These are phyloP conservation scores for Coemansia sp. DNA, from an alignment of 192 early-diverging fungal genomes.

Conservation along the genomic window DNA sequence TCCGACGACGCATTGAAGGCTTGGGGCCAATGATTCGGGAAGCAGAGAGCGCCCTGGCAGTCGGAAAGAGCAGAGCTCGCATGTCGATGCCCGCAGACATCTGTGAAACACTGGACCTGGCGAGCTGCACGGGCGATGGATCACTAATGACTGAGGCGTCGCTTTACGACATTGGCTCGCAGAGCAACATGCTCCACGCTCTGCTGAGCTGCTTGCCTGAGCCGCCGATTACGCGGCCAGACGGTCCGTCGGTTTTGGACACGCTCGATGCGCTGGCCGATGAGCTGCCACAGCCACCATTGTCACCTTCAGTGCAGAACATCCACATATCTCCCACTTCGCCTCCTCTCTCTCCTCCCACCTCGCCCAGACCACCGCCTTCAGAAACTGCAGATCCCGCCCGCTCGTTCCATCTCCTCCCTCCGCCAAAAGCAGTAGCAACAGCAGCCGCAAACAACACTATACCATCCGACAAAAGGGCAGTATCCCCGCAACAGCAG, in stretches of 20 bases:
- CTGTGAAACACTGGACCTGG: conserved; percentile 21
- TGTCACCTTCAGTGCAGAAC: conserved; percentile 1
- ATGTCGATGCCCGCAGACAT: conserved; percentile 40
- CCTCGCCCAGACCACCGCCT: neutral
- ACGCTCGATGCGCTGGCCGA: conserved; percentile 30
- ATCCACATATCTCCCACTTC: conserved; percentile 5
- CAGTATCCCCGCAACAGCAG: neutral
- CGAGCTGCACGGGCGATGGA: conserved; percentile 1
- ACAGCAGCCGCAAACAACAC: too few species aligned
- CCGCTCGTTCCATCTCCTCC: neutral
- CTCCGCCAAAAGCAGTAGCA: too few species aligned
- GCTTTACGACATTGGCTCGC: neutral
- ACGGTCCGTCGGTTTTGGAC: conserved; percentile 2
- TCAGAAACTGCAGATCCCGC: neutral
- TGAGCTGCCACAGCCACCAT: conserved; percentile 33
- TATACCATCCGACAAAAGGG: too few species aligned
- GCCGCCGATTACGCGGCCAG: conserved; percentile 23
- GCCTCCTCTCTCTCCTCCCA: conserved; percentile 16
- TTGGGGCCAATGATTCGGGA: conserved; percentile 1
- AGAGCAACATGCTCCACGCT: conserved; percentile 42
- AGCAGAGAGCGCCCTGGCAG: neutral
- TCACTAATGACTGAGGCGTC: too few species aligned
- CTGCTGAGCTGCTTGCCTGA: conserved; percentile 47
- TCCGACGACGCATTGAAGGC: conserved; percentile 29
- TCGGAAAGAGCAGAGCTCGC: conserved; percentile 9